Evolutionary conservation across 192 early-diverging fungal genomes (phyloP).

Genomic region (Linnemannia exigua): DNA sequence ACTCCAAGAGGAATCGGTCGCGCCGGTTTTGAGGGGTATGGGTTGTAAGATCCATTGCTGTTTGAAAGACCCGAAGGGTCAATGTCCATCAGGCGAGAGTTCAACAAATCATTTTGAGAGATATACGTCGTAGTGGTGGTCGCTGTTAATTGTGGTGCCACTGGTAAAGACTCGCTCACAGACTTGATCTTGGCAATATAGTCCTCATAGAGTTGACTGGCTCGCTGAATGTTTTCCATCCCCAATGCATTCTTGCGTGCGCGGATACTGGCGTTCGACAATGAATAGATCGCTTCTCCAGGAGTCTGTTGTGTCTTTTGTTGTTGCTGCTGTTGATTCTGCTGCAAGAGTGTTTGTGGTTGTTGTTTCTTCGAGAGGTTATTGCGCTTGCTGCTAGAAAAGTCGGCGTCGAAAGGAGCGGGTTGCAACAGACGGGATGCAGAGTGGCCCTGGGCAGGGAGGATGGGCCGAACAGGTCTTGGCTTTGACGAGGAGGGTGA

Average conservation of each 20-base stretch:
- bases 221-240: constrained; percentile 49
- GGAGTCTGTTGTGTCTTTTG: constrained; percentile 21
- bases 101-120: neutral
- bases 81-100: constrained; percentile 18
- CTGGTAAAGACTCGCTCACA: neutral
- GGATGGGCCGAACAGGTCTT: constrained; percentile 6
- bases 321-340: constrained; percentile 6
- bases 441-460: neutral
- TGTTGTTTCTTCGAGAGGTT: neutral
- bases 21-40: neutral
- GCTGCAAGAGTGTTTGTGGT: neutral
- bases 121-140: neutral
- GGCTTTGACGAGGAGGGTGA: neutral
- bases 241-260: constrained; percentile 51
- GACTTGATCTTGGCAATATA: constrained; percentile 46
- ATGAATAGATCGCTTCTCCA: constrained; percentile 24
- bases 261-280: constrained; percentile 51
- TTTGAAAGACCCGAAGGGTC: neutral
- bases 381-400: neutral
- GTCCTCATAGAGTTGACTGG: constrained; percentile 39
- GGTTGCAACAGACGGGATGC: neutral
- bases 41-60: neutral
- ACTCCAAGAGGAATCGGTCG: neutral
- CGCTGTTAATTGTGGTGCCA: neutral
- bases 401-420: neutral